Evolutionary conservation across 106 monocot species (phyloP).

Genomic region (Allium cepa): DNA sequence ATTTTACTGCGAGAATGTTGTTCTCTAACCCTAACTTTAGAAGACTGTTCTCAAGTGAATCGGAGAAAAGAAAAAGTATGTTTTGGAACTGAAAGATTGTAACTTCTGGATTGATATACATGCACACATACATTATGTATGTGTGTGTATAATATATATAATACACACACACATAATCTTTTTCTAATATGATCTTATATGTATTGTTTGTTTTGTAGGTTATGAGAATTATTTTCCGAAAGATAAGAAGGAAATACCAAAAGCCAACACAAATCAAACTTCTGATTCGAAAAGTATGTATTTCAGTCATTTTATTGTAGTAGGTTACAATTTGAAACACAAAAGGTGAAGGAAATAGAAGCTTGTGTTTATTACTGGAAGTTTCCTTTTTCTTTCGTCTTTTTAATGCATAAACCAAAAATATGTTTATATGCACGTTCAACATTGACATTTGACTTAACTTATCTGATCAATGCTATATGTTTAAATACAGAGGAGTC

Average conservation of each 20-base stretch:
- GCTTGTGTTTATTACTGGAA: background rate
- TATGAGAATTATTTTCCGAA: conserved; percentile 81
- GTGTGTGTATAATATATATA: background rate
- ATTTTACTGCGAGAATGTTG: conserved; percentile 36
- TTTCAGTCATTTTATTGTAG: background rate
- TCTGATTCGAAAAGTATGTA: conserved; percentile 61
- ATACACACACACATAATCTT: background rate
- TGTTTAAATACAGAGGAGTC: conserved; percentile 57
- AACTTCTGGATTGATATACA: background rate
- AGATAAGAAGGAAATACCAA: conserved; percentile 64
- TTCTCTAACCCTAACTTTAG: conserved; percentile 51
- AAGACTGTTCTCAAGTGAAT: conserved; percentile 61
- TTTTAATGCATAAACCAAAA: background rate
- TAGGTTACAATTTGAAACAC: conserved; percentile 5
- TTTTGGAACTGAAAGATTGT: background rate
- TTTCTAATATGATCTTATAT: too few relatives aligned
- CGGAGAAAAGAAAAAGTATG: conserved; percentile 57
- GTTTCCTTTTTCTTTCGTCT: too few relatives aligned
- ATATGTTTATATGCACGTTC: background rate
- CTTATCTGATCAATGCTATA: background rate
- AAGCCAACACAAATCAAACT: conserved; percentile 48
- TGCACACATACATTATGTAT: background rate
- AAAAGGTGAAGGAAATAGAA: background rate
- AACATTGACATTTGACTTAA: background rate
- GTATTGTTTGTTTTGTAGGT: conserved; percentile 24